These are phyloP conservation scores for Rhynchospora breviuscula DNA, from an alignment of 176 grass and related monocot genomes.

Conservation along the genomic window DNA sequence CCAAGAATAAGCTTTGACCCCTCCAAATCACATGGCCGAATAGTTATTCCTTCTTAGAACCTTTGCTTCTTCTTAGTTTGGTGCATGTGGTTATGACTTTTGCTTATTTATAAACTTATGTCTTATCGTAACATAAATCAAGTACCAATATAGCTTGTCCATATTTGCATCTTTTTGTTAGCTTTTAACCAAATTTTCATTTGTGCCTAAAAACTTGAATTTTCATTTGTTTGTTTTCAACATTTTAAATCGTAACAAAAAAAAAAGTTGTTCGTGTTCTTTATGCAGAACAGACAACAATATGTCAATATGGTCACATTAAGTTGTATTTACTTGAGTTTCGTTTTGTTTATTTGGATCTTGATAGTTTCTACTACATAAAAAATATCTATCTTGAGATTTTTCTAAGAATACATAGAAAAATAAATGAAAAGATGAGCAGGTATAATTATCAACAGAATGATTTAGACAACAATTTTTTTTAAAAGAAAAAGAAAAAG, in stretches of 20 bases:
- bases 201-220: background rate
- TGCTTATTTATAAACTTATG: background rate
- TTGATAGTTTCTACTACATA: background rate
- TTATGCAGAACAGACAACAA: background rate
- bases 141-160: background rate
- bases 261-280: background rate
- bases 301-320: background rate
- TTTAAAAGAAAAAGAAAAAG: too few species aligned
- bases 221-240: background rate
- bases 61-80: background rate
- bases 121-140: background rate
- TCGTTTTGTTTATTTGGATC: background rate
- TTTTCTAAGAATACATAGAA: background rate
- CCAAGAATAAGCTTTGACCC: constrained; percentile 20
- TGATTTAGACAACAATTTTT: background rate
- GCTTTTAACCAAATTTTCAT: background rate
- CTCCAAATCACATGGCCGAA: constrained; percentile 11
- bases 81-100: constrained; percentile 22
- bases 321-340: background rate
- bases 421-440: background rate
- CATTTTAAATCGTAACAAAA: background rate
- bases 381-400: background rate
- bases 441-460: background rate
- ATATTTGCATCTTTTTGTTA: background rate
- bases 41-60: constrained; percentile 1